Percentiles rank a stretch among this genome's conserved stretches.
Conservation (phyloP, 176 grass and related monocot genomes). For the Raddia distichophylla region DNA sequence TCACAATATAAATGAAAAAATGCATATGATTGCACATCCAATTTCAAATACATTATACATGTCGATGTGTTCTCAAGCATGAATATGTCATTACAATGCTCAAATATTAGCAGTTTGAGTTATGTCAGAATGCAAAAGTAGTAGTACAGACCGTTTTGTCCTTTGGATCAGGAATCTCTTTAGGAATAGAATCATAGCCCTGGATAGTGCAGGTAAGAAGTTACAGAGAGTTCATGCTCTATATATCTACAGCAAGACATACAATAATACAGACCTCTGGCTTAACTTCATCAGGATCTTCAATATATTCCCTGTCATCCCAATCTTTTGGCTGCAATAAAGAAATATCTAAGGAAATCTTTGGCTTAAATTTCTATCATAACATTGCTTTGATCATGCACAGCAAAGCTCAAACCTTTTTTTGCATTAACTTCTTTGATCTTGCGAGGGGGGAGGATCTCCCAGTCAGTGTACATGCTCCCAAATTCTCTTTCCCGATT, state of each 20-base stretch:
- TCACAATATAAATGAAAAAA: slow-evolving; percentile 10
- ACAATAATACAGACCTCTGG: slow-evolving; percentile 65
- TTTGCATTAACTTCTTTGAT: slow-evolving; percentile 86
- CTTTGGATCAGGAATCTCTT: slow-evolving; percentile 85
- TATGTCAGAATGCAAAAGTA: slow-evolving; percentile 21
- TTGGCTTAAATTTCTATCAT: slow-evolving; percentile 14
- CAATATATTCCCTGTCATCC: slow-evolving; percentile 96
- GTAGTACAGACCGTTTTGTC: slow-evolving; percentile 75
- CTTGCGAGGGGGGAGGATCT: slow-evolving; percentile 94
- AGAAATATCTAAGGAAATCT: slow-evolving; percentile 28
- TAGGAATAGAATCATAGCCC: slow-evolving; percentile 96
- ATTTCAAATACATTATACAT: background rate
- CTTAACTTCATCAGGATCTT: slow-evolving; percentile 80
- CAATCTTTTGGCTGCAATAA: slow-evolving; percentile 83
- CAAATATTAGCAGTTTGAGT: slow-evolving; percentile 3
- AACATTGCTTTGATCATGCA: background rate
- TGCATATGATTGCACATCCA: slow-evolving; percentile 6
- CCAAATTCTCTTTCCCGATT: slow-evolving; percentile 97
- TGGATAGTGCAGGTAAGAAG: slow-evolving; percentile 36
- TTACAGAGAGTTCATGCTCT: slow-evolving; percentile 14
- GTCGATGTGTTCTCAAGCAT: background rate
- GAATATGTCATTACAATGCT: slow-evolving; percentile 12
- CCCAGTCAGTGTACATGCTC: slow-evolving; percentile 97
- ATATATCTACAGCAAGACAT: background rate
- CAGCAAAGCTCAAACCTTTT: slow-evolving; percentile 60